Base-by-base conservation (phyloP, 2,329 filamentous ascomycete species). In the Diaporthe ampelina region DNA sequence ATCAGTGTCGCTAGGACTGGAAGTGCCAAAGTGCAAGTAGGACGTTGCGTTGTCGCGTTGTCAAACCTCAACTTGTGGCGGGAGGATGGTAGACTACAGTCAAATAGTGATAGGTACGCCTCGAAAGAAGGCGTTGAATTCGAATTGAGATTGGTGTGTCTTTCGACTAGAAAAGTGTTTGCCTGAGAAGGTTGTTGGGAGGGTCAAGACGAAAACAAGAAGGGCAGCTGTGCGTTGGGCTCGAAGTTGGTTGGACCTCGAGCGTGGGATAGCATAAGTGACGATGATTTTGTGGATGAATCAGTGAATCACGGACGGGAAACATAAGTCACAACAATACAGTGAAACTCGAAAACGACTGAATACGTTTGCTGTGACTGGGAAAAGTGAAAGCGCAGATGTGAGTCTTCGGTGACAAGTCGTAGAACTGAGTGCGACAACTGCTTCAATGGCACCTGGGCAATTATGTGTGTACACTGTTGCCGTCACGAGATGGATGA, bases 121-220 rank as follows among this genome's bases (percentile, higher is more conserved):
- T 63, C 8, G 9, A 63, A n/a, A 6, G 58, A 29, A 15, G 17
- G 7, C 17, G 15, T 24, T 13, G 6, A n/a, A 48, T 24, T 4
- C 13, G 17, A 48, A 37, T 37, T 35, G 6, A 24, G n/a, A n/a
- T 19, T n/a, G 10, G 35, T 10, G 2, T 58, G 19, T 45, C 13
- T 48, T 17, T 45, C 21, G 58, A 32, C 15, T 24, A 45, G 40
- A 26, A 48, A 63, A 3, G 15, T 29, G 24, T 15, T 29, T 17
- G 24, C 19, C n/a, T 48, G 26, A 13, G 24, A 21, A 29, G 37
- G 11, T 19, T 40, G 54, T 70, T 24, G 24, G 24, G 40, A 43
- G 19, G 24, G 32, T 69, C 65, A 35, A 35, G 68, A 70, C 40
- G 54, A 59, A 19, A 59, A 48, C 9, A n/a, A 13, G 45, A 24